A percentile compares a stretch with the other conserved stretches of the same genome.
phyloP scores from a whole-genome alignment of 257 asterid species.

The Capsicum chinense region DNA sequence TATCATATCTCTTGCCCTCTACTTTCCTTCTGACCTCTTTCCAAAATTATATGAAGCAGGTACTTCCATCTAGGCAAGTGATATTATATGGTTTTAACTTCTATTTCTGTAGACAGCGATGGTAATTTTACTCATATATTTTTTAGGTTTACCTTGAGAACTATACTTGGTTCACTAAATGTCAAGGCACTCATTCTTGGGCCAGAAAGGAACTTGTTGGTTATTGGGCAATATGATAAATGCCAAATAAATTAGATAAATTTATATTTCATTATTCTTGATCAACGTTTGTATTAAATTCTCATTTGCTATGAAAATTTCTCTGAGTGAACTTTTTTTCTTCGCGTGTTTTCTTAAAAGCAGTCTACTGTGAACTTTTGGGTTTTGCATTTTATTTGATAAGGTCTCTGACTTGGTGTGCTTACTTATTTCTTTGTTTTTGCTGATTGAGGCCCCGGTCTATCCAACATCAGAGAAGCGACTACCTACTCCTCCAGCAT shows the following conservation, averaged over 20 bases:
- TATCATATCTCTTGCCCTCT: not conserved
- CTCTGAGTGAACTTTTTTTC: not conserved
- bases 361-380: not conserved
- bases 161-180: not conserved
- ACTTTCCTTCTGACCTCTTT: slow-evolving; percentile 15
- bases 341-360: not conserved
- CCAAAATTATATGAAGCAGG: slow-evolving; percentile 23
- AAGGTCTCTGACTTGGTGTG: slow-evolving; percentile 1
- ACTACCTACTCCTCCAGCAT: slow-evolving; percentile 94
- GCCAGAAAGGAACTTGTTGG: slow-evolving; percentile 11
- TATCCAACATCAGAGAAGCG: slow-evolving; percentile 71
- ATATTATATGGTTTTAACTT: not conserved
- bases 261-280: not conserved
- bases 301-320: slow-evolving; percentile 9
- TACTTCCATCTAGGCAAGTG: slow-evolving; percentile 14
- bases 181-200: not conserved
- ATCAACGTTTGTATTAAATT: not conserved
- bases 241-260: not conserved
- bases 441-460: slow-evolving; percentile 58
- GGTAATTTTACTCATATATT: not conserved
- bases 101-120: slow-evolving; percentile 11
- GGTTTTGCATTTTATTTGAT: not conserved
- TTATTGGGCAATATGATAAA: slow-evolving; percentile 16
- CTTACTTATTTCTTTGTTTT: slow-evolving; percentile 40
- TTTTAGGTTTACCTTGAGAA: not conserved